A percentile compares a stretch with the other conserved stretches of the same genome.
These are phyloP conservation scores for Diddensiella caesifluorescens DNA, from an alignment of 805 yeast species.

Conservation along the genomic window DNA sequence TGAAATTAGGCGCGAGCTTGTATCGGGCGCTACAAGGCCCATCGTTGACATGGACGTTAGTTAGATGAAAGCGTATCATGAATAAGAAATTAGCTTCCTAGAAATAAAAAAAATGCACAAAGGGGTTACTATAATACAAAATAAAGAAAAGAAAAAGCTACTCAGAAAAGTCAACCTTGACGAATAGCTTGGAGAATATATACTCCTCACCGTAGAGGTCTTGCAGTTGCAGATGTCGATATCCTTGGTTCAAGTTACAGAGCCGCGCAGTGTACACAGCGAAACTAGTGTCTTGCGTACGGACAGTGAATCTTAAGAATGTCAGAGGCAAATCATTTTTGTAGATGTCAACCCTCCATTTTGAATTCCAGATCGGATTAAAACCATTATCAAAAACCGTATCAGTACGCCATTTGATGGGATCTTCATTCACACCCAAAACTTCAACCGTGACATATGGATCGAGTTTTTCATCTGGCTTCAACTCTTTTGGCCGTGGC, in stretches of 20 bases:
- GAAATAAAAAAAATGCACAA: neutral
- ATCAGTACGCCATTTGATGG: conserved; percentile 14
- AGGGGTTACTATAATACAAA: neutral
- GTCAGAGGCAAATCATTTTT: conserved; percentile 29
- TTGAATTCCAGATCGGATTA: conserved; percentile 76
- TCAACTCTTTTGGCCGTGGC: conserved; percentile 59
- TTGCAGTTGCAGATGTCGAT: conserved; percentile 71
- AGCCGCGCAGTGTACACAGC: conserved; percentile 63
- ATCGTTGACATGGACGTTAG: conserved; percentile 19
- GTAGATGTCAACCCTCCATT: conserved; percentile 41
- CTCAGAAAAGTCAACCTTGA: conserved; percentile 23
- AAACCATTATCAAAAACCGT: conserved; percentile 57
- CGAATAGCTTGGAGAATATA: conserved; percentile 52
- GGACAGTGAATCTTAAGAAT: conserved; percentile 35
- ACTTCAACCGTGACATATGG: conserved; percentile 62
- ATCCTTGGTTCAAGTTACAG: conserved; percentile 66
- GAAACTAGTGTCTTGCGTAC: conserved; percentile 33
- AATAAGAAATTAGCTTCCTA: neutral
- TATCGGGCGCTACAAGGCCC: conserved; percentile 57
- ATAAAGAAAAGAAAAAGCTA: neutral
- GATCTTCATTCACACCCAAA: conserved; percentile 37
- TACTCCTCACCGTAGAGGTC: conserved; percentile 79
- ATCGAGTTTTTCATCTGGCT: conserved; percentile 42
- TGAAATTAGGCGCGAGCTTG: conserved; percentile 86
- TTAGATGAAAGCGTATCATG: neutral